These are phyloP conservation scores for Magnusiomyces clavatus DNA, from an alignment of 1,139 yeast species.

Conservation along the genomic window DNA sequence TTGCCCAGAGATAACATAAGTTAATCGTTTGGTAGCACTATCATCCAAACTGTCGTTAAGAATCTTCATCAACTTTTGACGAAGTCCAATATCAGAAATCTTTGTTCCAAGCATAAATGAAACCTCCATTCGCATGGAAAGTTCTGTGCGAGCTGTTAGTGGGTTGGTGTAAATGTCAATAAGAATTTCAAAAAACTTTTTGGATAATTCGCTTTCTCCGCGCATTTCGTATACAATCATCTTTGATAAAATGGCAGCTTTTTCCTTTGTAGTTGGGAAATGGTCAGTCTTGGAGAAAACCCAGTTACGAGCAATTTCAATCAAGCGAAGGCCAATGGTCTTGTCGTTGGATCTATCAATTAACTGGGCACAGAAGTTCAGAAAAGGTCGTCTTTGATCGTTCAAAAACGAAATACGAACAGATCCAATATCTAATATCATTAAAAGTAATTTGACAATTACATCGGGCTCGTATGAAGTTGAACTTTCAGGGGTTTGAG, in stretches of 20 bases:
- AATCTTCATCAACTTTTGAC: slow-evolving; percentile 74
- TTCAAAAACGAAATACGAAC: slow-evolving; percentile 78
- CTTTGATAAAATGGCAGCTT: slow-evolving; percentile 87
- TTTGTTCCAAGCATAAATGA: slow-evolving; percentile 94
- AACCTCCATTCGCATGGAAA: slow-evolving; percentile 93
- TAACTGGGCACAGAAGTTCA: slow-evolving; percentile 79
- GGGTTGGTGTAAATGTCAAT: slow-evolving; percentile 84
- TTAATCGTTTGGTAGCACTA: slow-evolving; percentile 70
- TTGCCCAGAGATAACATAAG: slow-evolving; percentile 83
- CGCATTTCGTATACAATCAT: slow-evolving; percentile 90
- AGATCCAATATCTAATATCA: slow-evolving; percentile 69
- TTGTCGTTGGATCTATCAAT: slow-evolving; percentile 84
- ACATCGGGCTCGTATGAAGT: slow-evolving; percentile 56
- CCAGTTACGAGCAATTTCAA: slow-evolving; percentile 79
- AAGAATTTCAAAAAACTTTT: slow-evolving; percentile 77
- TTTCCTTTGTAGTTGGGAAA: slow-evolving; percentile 93
- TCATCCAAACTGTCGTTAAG: slow-evolving; percentile 73
- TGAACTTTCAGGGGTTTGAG: slow-evolving; percentile 8
- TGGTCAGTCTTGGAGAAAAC: slow-evolving; percentile 76
- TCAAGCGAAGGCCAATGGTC: slow-evolving; percentile 64
- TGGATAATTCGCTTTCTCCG: slow-evolving; percentile 74
- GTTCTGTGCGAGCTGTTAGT: slow-evolving; percentile 71
- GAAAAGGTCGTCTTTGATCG: slow-evolving; percentile 84
- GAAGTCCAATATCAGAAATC: slow-evolving; percentile 64
- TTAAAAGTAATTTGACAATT: slow-evolving; percentile 68